Percentiles rank a stretch among this genome's conserved stretches.
Conservation (phyloP, 306 rosid genomes). For the Acacia melanoxylon region DNA sequence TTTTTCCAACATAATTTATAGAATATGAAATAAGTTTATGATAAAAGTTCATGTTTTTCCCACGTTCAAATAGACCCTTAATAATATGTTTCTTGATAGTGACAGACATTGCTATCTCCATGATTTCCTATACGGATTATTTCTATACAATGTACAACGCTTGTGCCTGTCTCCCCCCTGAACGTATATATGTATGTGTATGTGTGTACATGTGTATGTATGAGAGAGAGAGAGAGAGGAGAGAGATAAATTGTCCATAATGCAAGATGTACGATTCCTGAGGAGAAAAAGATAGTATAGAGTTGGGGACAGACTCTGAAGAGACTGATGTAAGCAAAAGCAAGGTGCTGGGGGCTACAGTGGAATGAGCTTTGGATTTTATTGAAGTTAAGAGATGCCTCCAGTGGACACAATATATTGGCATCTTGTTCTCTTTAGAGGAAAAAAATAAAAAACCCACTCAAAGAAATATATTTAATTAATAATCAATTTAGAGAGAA, state of each 20-base stretch:
- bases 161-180: constrained; percentile 25
- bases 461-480: constrained; percentile 13
- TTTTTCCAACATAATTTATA: too few species aligned
- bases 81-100: constrained; percentile 43
- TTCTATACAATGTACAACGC: constrained; percentile 37
- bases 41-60: too few species aligned
- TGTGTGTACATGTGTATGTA: neutral
- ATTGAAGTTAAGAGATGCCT: constrained; percentile 39
- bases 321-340: constrained; percentile 63
- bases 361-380: constrained; percentile 72
- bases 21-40: too few species aligned
- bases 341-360: constrained; percentile 57
- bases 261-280: constrained; percentile 41
- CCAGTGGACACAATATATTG: constrained; percentile 36
- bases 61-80: neutral
- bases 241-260: constrained; percentile 26
- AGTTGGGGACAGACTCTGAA: constrained; percentile 64
- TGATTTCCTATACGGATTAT: constrained; percentile 56
- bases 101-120: constrained; percentile 62
- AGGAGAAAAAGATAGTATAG: constrained; percentile 42
- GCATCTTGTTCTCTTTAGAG: constrained; percentile 39
- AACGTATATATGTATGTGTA: neutral
- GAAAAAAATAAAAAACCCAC: neutral
- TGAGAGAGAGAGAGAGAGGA: constrained; percentile 6
- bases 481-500: constrained; percentile 3